These are phyloP conservation scores for Phytopythium boreale DNA, from an alignment of 352 stramenopile genomes.

Conservation along the genomic window DNA sequence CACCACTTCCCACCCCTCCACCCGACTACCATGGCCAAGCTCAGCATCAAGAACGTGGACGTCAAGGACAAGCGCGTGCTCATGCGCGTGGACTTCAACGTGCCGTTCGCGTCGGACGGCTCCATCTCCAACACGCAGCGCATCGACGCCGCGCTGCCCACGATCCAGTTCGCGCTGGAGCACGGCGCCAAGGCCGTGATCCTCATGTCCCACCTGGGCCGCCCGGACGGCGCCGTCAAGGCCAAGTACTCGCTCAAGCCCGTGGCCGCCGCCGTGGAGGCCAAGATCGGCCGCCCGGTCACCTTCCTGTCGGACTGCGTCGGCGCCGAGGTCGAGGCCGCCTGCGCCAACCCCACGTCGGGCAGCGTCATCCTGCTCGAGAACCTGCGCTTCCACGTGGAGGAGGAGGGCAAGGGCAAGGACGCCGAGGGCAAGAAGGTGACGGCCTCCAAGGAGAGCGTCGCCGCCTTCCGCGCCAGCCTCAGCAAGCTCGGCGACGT, in stretches of 20 bases:
- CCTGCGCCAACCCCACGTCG: slow-evolving; percentile 57
- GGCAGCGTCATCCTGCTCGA: slow-evolving; percentile 96
- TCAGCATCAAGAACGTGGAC: slow-evolving; percentile 92
- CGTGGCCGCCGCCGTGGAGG: slow-evolving; percentile 90
- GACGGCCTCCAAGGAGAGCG: slow-evolving; percentile 91
- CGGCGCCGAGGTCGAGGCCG: slow-evolving; percentile 85
- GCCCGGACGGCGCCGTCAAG: slow-evolving; percentile 91
- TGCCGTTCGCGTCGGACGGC: slow-evolving; percentile 93
- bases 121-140: slow-evolving; percentile 98
- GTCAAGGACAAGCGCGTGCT: slow-evolving; percentile 98
- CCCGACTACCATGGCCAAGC: slow-evolving; percentile 58
- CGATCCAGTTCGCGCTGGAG: slow-evolving; percentile 96
- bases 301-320: slow-evolving; percentile 96
- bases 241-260: slow-evolving; percentile 96
- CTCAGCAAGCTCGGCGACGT: slow-evolving; percentile 94
- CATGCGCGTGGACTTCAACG: slow-evolving; percentile 99
- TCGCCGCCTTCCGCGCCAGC: slow-evolving; percentile 66
- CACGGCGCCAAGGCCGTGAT: slow-evolving; percentile 96
- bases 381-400: slow-evolving; percentile 98
- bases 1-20: slow-evolving; percentile 4
- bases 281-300: slow-evolving; percentile 91
- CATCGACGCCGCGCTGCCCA: slow-evolving; percentile 96
- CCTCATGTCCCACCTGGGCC: slow-evolving; percentile 4
- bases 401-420: slow-evolving; percentile 89
- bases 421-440: slow-evolving; percentile 70